Evolutionary conservation across 2,329 filamentous ascomycete species (phyloP).

Genomic region (Neurospora sp.): DNA sequence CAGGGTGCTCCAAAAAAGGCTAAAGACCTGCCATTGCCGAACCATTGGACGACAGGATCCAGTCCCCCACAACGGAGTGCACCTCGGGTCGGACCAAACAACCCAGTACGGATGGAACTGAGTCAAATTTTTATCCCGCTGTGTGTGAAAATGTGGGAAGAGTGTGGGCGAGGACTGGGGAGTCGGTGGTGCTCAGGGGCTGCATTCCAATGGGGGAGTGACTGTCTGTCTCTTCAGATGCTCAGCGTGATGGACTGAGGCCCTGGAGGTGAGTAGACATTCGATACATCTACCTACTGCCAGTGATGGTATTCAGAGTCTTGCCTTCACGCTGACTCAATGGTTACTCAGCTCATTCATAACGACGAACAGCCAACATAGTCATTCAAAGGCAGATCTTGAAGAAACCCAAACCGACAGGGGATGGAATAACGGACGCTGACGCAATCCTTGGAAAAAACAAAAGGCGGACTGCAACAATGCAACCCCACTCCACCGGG

Average conservation of each 20-base stretch:
- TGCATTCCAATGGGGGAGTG: background rate
- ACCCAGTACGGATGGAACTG: background rate
- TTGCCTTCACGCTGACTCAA: background rate
- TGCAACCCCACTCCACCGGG: background rate
- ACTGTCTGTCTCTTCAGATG: background rate
- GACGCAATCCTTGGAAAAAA: background rate
- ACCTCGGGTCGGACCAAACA: background rate
- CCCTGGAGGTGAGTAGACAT: background rate
- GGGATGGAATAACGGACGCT: background rate
- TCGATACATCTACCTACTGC: background rate
- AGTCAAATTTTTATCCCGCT: background rate
- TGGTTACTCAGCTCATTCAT: background rate
- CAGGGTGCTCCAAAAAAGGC: conserved; percentile 1
- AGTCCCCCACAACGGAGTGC: background rate
- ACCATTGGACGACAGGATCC: background rate
- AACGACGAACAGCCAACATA: background rate
- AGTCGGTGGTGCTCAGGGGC: background rate
- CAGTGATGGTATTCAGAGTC: background rate
- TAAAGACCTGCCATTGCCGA: background rate
- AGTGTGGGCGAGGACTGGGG: background rate
- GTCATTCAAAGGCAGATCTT: too few species aligned
- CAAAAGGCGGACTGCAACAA: background rate
- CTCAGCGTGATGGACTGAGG: background rate
- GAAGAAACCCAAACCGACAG: background rate
- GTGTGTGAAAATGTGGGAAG: background rate